Conservation (phyloP, 2,329 filamentous ascomycete genomes). For the Aspergillus amoenus region DNA sequence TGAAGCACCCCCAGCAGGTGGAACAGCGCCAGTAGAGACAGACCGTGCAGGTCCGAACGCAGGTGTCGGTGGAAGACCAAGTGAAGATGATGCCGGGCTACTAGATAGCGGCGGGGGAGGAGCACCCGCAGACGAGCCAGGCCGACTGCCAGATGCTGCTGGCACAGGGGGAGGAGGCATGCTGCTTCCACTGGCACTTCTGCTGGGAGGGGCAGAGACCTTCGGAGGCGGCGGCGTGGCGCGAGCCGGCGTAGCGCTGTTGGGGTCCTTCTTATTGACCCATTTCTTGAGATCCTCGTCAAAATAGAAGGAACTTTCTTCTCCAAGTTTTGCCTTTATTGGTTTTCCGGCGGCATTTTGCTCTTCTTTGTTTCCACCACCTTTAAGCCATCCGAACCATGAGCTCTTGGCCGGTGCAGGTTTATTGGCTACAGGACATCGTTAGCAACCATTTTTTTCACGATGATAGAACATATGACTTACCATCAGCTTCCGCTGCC, state of each 20-base stretch:
- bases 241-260: conserved; percentile 57
- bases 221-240: conserved; percentile 79
- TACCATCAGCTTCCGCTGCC: conserved; percentile 70
- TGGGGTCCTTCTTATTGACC: conserved; percentile 90
- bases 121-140: conserved; percentile 33
- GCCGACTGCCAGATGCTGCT: conserved; percentile 25
- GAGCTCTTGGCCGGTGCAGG: conserved; percentile 39
- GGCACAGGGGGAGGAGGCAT: conserved; percentile 47
- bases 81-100: conserved; percentile 32
- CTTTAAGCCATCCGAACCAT: conserved; percentile 86
- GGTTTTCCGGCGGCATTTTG: conserved; percentile 50
- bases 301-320: conserved; percentile 89
- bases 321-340: conserved; percentile 91
- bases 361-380: conserved; percentile 57
- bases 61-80: conserved; percentile 32
- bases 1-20: conserved; percentile 31
- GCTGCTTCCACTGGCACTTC: conserved; percentile 55
- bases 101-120: conserved; percentile 26
- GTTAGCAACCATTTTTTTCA: conserved; percentile 47
- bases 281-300: conserved; percentile 96
- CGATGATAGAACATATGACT: conserved; percentile 18
- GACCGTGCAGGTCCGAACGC: conserved; percentile 29
- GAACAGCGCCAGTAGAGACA: conserved; percentile 36
- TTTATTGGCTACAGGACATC: conserved; percentile 35
- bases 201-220: conserved; percentile 49